Conservation (phyloP, 2,329 filamentous ascomycete genomes). For the Penicillium digitatum region DNA sequence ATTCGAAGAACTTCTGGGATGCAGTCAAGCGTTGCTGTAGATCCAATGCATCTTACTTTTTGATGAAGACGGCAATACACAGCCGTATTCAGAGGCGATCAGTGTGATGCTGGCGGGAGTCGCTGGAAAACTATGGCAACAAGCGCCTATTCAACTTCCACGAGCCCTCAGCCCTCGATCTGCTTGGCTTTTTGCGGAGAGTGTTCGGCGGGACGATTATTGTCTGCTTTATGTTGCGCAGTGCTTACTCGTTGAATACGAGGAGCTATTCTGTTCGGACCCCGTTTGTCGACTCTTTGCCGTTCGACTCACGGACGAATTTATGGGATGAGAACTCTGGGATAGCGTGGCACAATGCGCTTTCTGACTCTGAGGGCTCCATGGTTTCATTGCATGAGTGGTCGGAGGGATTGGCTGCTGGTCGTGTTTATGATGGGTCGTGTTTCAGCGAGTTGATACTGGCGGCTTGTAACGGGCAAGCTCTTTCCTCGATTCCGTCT, state of each 20-base stretch:
- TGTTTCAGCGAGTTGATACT: neutral
- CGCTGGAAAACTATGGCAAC: neutral
- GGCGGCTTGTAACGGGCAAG: neutral
- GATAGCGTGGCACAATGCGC: neutral
- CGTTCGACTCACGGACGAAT: neutral
- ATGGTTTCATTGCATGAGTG: neutral
- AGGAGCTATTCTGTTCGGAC: neutral
- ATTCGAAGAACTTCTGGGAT: neutral
- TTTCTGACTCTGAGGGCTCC: neutral
- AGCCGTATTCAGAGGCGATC: neutral
- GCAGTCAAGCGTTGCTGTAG: neutral
- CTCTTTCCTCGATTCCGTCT: neutral
- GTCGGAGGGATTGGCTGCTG: neutral
- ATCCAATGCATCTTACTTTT: neutral
- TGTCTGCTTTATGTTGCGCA: neutral
- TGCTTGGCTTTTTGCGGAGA: neutral
- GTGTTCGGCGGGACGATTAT: neutral
- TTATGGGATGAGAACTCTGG: neutral
- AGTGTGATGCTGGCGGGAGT: neutral
- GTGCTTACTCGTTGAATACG: neutral
- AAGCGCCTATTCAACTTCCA: neutral
- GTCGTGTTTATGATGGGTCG: neutral
- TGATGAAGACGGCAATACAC: neutral
- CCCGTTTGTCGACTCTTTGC: neutral
- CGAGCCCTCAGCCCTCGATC: neutral